Base-by-base conservation (phyloP, 345 rosid genomes). In the Bruguiera gymnorhiza region DNA sequence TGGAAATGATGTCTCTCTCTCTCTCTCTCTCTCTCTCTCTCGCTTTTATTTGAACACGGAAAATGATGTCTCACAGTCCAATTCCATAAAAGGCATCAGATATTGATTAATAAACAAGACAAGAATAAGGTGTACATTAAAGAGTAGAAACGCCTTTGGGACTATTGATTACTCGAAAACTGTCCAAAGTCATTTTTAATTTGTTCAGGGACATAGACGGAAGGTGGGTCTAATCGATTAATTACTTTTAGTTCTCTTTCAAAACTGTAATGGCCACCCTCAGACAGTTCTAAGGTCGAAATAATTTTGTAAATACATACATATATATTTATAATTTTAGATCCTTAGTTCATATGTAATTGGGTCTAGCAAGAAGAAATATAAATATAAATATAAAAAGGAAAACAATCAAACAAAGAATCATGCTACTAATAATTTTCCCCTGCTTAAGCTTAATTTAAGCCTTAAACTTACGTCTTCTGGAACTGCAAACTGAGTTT, bases 1-100 rank as follows among this genome's bases (percentile, higher is more conserved):
- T 76, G 84, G 83, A 80, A 86, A 78, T 83, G 84, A 80, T 76
- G 80, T 53, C 64, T 24, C 24, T 24, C 29, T 2, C 29, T 2
- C 29, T 2, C 29, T 2, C 29, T 2, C 29, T 2, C 27, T 27
- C 29, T 27, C 29, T 27, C 29, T 27, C 29, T 27, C 2, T 27
- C 29, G 1, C 29, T 27, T 2, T 27, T 27, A 27, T 27, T 27
- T 27, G 29, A 27, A 34, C 37, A 34, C 37, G 6, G 37, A 34
- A 82, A 86, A 78, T 83, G 84, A 80, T 76, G 80, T 61, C 66
- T 59, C 70, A 34, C 68, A 30, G 5, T 50, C 39, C 26, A 59
- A 62, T 61, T 54, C 23, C 63, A 62, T 39, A 63, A 56, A 60
- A 55, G 39, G 34, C 43, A 50, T 34, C 9, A 29, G 8, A 13